Percentiles rank a stretch among this genome's conserved stretches.
phyloP scores from a whole-genome alignment of 2,329 filamentous ascomycete genomes.

The Hortaea sp. region DNA sequence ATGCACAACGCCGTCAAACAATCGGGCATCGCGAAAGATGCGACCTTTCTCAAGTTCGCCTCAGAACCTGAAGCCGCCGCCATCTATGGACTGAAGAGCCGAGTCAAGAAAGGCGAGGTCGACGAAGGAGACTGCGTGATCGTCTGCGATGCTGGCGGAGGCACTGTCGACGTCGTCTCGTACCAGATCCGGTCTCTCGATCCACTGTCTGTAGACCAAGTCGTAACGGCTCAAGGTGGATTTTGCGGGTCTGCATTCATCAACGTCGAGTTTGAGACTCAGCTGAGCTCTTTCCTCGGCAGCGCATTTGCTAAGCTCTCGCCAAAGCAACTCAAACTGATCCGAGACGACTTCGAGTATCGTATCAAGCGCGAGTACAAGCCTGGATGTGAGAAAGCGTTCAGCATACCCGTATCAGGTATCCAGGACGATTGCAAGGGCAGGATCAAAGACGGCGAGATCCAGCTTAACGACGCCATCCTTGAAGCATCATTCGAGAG shows the following conservation, averaged over 20 bases:
- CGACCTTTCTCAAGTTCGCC: neutral
- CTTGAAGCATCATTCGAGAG: neutral
- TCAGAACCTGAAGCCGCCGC: neutral
- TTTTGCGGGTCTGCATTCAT: too few species aligned
- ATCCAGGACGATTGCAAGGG: neutral
- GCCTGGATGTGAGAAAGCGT: neutral
- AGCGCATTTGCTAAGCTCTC: too few species aligned
- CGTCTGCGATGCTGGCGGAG: too few species aligned
- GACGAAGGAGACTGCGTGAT: too few species aligned
- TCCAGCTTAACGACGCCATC: neutral
- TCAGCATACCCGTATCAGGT: neutral
- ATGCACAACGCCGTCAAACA: neutral
- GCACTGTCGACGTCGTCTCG: too few species aligned
- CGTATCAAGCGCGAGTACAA: neutral
- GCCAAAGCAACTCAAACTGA: too few species aligned
- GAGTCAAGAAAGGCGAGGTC: neutral
- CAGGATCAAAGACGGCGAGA: neutral
- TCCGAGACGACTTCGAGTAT: neutral
- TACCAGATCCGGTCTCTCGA: too few species aligned
- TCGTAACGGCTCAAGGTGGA: too few species aligned
- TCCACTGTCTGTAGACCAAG: too few species aligned
- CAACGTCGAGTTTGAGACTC: too few species aligned
- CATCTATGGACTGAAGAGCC: neutral
- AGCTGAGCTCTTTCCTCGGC: too few species aligned
- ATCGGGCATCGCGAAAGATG: neutral